These are phyloP conservation scores for Diospyros lotus DNA, from an alignment of 148 eudicot genomes.

Conservation along the genomic window DNA sequence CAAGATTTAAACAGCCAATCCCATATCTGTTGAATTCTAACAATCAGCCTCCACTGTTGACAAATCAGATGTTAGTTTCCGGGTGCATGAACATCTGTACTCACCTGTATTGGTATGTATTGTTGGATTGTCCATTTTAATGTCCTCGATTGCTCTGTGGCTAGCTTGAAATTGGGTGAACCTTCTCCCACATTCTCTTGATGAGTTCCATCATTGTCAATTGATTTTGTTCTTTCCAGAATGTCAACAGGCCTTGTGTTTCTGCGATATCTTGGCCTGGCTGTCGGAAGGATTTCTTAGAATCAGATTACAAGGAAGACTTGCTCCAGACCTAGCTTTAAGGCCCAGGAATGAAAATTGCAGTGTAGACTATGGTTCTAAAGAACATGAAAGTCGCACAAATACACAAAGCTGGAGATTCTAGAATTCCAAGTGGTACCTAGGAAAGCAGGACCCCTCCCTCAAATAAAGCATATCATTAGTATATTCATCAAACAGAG, in stretches of 20 bases:
- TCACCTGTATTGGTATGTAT: constrained; percentile 69
- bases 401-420: background rate
- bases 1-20: constrained; percentile 93
- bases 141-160: constrained; percentile 67
- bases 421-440: constrained; percentile 34
- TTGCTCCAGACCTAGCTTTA: background rate
- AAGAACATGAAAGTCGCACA: background rate
- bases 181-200: constrained; percentile 42
- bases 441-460: constrained; percentile 86
- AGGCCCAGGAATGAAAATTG: background rate
- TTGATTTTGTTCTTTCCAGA: constrained; percentile 35
- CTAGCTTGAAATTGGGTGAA: constrained; percentile 39
- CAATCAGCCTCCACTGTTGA: background rate
- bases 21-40: constrained; percentile 46
- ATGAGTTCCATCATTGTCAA: constrained; percentile 19
- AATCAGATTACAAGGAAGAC: constrained; percentile 9
- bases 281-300: constrained; percentile 42
- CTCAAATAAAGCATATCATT: constrained; percentile 72
- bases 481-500: constrained; percentile 76
- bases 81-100: background rate
- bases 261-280: constrained; percentile 81
- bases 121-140: constrained; percentile 62
- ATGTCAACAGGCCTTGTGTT: constrained; percentile 21
- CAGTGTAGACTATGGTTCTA: background rate
- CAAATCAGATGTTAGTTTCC: background rate